Conservation (phyloP, 345 rosid genomes). For the Adansonia digitata region DNA sequence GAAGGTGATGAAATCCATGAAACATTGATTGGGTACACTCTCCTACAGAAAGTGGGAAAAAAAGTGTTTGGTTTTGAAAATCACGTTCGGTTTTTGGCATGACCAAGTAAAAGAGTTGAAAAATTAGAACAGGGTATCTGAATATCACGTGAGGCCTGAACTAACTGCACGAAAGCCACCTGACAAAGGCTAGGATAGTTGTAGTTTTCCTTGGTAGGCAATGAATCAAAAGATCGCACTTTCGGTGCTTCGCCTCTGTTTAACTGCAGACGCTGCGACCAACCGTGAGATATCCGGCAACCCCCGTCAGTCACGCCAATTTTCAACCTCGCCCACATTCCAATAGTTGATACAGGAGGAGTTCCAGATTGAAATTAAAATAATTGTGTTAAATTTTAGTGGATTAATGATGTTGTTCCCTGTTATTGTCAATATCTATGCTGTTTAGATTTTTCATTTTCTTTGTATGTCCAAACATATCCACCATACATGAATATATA, state of each 20-base stretch:
- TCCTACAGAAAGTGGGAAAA: background rate
- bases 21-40: slow-evolving; percentile 7
- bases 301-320: background rate
- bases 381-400: too few species aligned
- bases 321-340: background rate
- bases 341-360: background rate
- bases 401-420: too few species aligned
- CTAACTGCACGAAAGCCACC: background rate
- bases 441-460: too few species aligned
- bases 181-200: background rate
- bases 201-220: background rate
- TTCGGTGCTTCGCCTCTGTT: background rate
- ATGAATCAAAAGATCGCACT: background rate
- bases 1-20: slow-evolving; percentile 10
- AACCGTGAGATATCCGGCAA: slow-evolving; percentile 2
- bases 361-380: background rate
- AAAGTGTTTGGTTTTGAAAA: background rate
- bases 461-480: too few species aligned
- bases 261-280: background rate
- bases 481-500: too few species aligned
- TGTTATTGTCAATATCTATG: too few species aligned
- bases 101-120: background rate
- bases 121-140: background rate
- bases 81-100: slow-evolving; percentile 2
- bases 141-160: slow-evolving; percentile 11